Evolutionary conservation across 1,284 basidiomycete genomes (phyloP), one percentile per base, ranked within the genome.

Genomic region (Tilletia setariae): DNA sequence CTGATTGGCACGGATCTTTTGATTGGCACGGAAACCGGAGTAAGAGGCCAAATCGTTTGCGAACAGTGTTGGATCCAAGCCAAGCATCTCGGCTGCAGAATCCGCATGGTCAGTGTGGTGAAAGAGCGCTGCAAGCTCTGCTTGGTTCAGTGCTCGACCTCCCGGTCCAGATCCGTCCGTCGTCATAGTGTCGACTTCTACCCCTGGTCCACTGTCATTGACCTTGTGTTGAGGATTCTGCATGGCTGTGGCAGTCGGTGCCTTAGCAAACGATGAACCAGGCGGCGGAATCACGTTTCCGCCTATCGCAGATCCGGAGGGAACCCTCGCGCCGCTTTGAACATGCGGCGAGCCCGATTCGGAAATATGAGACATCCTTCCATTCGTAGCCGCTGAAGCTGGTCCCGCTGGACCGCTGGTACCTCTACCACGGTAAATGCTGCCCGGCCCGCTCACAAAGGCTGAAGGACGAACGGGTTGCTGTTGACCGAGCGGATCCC

Each of bases 381-480:
- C 35, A 11, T 40, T 40, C 35, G 35, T 11, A 6, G 35, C 35
- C 16, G 47, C 19, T 16, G 47, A 49, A 4, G 21, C 51, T 2
- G 51, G 21, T 6, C 51, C 51, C 2, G 4, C 13, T 53, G 51
- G 21, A 23, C 11, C 28, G 9, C 21, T 11, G 70, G 67, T 2
- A 65, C 65, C 72, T 15, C 63, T 68, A 15, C 76, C 74, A 44
- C 77, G 73, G 59, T 73, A 77, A 62, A 77, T 75, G 65, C 76
- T 77, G 0, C 69, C 70, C 11, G 77, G 77, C 16, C 56, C 56
- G 43, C 77, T 76, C 6, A 75, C 77, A 56, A 78, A 79, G 1
- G 76, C 76, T 0, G 72, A 70, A 30, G 75, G 67, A 1, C 71
- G 72, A 7, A 69, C 65, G 16, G 68, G 16, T 67, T 44, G 64